A percentile compares a stretch with the other conserved stretches of the same genome.
These are phyloP conservation scores for Polygonum maritimum DNA, from an alignment of 148 eudicot genomes.

Conservation along the genomic window DNA sequence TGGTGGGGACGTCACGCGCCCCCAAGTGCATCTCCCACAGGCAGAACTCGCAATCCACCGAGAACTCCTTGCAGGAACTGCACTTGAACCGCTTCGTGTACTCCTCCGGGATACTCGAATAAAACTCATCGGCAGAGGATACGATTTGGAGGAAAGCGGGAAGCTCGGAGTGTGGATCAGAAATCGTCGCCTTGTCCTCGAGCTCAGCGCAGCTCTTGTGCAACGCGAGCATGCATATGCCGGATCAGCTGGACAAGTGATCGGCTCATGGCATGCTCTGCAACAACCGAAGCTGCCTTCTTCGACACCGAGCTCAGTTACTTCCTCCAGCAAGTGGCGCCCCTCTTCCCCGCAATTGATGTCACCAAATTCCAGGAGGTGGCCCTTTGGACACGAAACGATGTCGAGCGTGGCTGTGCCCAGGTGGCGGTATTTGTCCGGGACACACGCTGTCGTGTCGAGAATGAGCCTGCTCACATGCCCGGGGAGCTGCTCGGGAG, in stretches of 20 bases:
- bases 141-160: background rate
- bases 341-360: background rate
- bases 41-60: background rate
- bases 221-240: background rate
- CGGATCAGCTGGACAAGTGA: background rate
- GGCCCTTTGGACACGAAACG: background rate
- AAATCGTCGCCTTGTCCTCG: background rate
- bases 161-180: background rate
- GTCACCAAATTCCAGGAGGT: background rate
- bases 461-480: background rate
- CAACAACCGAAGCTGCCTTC: background rate
- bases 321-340: background rate
- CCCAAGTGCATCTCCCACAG: background rate
- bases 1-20: background rate
- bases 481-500: background rate
- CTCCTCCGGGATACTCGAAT: background rate
- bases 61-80: conserved; percentile 2
- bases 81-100: background rate
- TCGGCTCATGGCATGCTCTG: background rate
- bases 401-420: background rate
- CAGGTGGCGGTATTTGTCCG: background rate
- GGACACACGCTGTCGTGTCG: background rate
- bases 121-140: background rate
- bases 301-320: background rate
- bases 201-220: background rate